Percentiles rank a stretch among this genome's conserved stretches.
These are phyloP conservation scores for Fusarium sp. DNA, from an alignment of 2,329 filamentous ascomycete species.

Conservation along the genomic window DNA sequence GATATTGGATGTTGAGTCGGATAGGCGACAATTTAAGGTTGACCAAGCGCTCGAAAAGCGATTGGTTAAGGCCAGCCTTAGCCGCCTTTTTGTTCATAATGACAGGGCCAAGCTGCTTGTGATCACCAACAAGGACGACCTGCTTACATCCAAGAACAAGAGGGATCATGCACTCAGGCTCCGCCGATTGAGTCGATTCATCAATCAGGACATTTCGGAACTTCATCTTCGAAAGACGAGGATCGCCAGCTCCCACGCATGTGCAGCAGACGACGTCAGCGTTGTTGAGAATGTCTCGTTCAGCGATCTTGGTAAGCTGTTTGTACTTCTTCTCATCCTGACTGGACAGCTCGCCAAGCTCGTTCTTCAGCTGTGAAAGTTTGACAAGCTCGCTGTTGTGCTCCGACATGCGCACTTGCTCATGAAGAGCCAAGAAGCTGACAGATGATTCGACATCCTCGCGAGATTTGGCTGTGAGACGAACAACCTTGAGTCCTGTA, in stretches of 20 bases:
- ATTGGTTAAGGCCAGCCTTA: constrained; percentile 97
- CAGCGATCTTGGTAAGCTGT: constrained; percentile 90
- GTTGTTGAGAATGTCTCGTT: constrained; percentile 93
- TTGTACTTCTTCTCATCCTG: constrained; percentile 99
- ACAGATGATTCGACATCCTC: constrained; percentile 99
- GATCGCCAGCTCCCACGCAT: constrained; percentile 96
- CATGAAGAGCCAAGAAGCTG: constrained; percentile 92
- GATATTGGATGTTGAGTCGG: constrained; percentile 95
- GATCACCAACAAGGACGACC: constrained; percentile 97
- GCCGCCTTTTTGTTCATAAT: constrained; percentile 99
- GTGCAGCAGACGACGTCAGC: constrained; percentile 99
- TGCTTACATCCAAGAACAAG: constrained; percentile 98
- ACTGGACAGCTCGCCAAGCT: constrained; percentile 90
- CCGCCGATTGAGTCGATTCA: constrained; percentile 97
- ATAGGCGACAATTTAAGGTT: constrained; percentile 92
- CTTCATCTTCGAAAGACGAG: constrained; percentile 94
- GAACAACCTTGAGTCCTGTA: constrained; percentile 95
- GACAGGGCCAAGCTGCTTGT: constrained; percentile 96
- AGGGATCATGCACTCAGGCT: constrained; percentile 99
- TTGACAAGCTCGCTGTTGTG: constrained; percentile 94
- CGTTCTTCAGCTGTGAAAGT: constrained; percentile 90
- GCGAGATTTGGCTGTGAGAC: constrained; percentile 97
- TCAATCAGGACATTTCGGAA: constrained; percentile 98
- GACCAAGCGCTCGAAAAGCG: constrained; percentile 96
- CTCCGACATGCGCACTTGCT: constrained; percentile 97